Base-by-base conservation (phyloP, 2,329 filamentous ascomycete species). In the Pseudocercospora musae region DNA sequence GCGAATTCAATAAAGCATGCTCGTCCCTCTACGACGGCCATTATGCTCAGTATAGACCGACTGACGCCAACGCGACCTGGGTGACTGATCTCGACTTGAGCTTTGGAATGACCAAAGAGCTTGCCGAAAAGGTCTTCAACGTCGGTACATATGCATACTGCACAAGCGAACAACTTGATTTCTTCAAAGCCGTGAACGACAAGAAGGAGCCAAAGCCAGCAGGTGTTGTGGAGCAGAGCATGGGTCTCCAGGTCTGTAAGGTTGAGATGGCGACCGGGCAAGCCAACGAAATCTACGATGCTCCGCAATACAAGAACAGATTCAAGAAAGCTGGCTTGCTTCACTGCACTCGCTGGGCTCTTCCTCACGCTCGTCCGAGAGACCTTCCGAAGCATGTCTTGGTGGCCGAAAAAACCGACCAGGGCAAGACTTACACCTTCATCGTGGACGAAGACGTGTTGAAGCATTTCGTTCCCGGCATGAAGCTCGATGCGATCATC, bases 1-100 rank as follows among this genome's bases (percentile, higher is more conserved):
- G 93, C 0, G 77, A 84, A 10, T 97, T 96, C 81, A 96, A 96
- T 74, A 80, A 82, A n/a, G 88, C 90, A 0, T 89, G 89, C 54
- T 87, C 87, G 1, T 84, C 83, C 9, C 79, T 96, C 0, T 91
- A 90, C 70, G 85, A 83, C 1, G 87, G 85, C 1, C 75, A 77
- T 31, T 80, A 81, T 57, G 77, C 65, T 25, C 46, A 58, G 13
- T 56, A 64, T 3, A 58, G 62, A 7, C 61, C 63, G 4, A 9
- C 11, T 2, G 53, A 67, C 18, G 33, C 46, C 11, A 54, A 60
- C 1, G 67, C 65, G 27, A 78, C 76, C 20, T 72, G 72, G 70
- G 63, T 68, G 8, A 23, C 58, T 6, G 49, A 61, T 25, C 66
- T 37, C 7, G 71, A 71, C 53, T 50, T 62, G 21, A 25, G 52